Evolutionary conservation across 495 filamentous ascomycete species (phyloP).

Genomic region (Bryoglossum gracile): DNA sequence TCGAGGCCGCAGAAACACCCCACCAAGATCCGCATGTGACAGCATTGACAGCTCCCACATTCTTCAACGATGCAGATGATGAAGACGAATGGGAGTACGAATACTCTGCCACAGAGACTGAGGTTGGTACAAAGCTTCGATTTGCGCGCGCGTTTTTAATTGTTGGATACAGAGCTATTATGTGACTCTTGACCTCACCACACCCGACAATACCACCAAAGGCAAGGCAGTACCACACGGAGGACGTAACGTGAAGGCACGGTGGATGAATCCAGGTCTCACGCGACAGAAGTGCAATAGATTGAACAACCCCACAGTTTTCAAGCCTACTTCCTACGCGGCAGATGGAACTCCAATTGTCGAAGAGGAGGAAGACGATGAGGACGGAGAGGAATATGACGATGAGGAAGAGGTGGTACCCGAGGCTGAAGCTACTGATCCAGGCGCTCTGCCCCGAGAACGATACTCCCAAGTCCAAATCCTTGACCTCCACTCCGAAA

Average conservation of each 20-base stretch:
- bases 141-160: not conserved
- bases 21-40: not conserved
- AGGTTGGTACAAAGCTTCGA: slow-evolving; percentile 36
- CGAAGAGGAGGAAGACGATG: not conserved
- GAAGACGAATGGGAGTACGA: slow-evolving; percentile 52
- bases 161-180: slow-evolving; percentile 42
- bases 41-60: not conserved
- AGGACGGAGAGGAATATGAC: slow-evolving; percentile 10
- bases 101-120: slow-evolving; percentile 49
- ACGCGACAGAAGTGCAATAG: slow-evolving; percentile 19
- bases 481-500: slow-evolving; percentile 61
- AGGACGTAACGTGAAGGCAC: not conserved
- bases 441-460: slow-evolving; percentile 14
- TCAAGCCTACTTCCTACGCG: no score
- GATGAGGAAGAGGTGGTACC: slow-evolving; percentile 28
- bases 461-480: slow-evolving; percentile 54
- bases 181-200: slow-evolving; percentile 47
- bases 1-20: slow-evolving; percentile 8
- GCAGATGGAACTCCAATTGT: not conserved
- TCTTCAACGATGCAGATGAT: slow-evolving; percentile 25
- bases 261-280: slow-evolving; percentile 24
- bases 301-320: slow-evolving; percentile 5
- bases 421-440: no score
- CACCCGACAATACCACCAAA: slow-evolving; percentile 36
- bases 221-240: slow-evolving; percentile 1